These are phyloP conservation scores for Suillus fuscotomentosus DNA, from an alignment of 768 basidiomycete genomes.

Conservation along the genomic window DNA sequence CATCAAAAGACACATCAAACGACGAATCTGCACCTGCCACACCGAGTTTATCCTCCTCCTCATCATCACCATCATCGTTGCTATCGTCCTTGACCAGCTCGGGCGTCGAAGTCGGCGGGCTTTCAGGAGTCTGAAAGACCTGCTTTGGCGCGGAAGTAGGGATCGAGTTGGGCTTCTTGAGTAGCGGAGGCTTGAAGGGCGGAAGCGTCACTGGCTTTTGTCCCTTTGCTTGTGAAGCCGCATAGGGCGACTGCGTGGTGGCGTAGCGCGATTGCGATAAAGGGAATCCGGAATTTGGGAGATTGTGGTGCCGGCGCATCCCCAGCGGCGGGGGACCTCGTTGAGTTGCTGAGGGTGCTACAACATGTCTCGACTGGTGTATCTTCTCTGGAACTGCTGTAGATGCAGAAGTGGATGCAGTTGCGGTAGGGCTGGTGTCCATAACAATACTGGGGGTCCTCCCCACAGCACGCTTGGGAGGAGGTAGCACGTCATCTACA, in stretches of 20 bases:
- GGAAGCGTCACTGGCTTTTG: constrained; percentile 18
- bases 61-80: background rate
- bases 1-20: constrained; percentile 30
- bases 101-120: background rate
- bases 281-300: background rate
- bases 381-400: background rate
- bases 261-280: constrained; percentile 19
- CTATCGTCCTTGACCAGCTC: background rate
- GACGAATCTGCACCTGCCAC: constrained; percentile 24
- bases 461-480: background rate
- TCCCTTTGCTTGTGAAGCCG: constrained; percentile 13
- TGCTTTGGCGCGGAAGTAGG: background rate
- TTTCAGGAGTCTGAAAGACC: background rate
- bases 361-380: background rate
- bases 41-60: background rate
- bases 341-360: background rate
- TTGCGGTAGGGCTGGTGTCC: background rate
- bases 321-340: constrained; percentile 24
- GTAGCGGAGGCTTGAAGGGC: constrained; percentile 29
- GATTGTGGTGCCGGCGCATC: constrained; percentile 22
- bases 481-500: background rate
- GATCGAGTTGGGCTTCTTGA: background rate
- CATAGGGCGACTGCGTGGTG: background rate
- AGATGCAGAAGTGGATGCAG: background rate
- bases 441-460: background rate